Evolutionary conservation across 2,329 filamentous ascomycete genomes (phyloP).

Genomic region (Basipetospora chlamydospora): DNA sequence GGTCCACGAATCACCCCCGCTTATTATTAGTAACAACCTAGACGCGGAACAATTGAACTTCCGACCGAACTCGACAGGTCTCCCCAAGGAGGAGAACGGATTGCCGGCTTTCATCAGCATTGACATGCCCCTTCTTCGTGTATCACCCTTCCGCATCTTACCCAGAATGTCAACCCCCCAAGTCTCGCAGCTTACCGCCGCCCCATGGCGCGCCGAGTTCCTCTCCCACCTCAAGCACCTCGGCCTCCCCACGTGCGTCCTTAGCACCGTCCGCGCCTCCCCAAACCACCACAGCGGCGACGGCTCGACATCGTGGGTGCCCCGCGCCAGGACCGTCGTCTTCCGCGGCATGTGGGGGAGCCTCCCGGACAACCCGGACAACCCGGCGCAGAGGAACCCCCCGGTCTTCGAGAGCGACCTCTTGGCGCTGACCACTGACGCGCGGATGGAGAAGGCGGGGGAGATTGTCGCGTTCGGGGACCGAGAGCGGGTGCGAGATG

Average conservation of each 20-base stretch:
- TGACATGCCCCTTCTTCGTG: too few species aligned
- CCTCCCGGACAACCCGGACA: slow-evolving; percentile 57
- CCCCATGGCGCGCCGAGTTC: slow-evolving; percentile 40
- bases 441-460: slow-evolving; percentile 67
- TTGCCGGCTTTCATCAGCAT: too few species aligned
- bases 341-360: slow-evolving; percentile 64
- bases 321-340: slow-evolving; percentile 64
- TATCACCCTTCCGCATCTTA: too few species aligned
- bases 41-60: too few species aligned
- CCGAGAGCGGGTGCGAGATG: too few species aligned
- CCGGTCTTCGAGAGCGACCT: slow-evolving; percentile 58
- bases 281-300: slow-evolving; percentile 2
- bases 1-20: too few species aligned
- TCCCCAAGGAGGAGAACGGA: too few species aligned
- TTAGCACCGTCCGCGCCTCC: slow-evolving; percentile 33
- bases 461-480: slow-evolving; percentile 45
- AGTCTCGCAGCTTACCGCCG: too few species aligned
- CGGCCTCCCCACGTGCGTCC: slow-evolving; percentile 31
- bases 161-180: too few species aligned
- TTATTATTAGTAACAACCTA: too few species aligned
- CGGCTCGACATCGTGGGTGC: slow-evolving; percentile 22
- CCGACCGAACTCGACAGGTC: too few species aligned
- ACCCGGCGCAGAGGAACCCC: slow-evolving; percentile 59
- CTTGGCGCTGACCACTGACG: slow-evolving; percentile 74
- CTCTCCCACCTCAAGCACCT: slow-evolving; percentile 33